phyloP scores from a whole-genome alignment of 768 basidiomycete species.

The Boletellus ananiceps region DNA sequence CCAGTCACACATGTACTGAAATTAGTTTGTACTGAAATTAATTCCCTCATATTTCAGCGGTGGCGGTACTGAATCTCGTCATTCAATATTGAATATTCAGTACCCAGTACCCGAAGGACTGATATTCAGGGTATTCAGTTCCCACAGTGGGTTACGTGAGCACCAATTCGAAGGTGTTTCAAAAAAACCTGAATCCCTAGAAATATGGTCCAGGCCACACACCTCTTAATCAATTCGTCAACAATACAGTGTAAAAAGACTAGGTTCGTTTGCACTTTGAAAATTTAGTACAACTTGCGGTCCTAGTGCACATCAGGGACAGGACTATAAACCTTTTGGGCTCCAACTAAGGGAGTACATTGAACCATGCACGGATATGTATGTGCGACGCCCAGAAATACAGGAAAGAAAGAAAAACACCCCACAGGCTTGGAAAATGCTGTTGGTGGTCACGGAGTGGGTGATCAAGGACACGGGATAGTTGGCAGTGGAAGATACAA shows the following conservation, averaged over 20 bases:
- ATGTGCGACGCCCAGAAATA: conserved; percentile 20
- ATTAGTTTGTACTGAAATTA: too few relatives aligned
- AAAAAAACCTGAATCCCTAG: not conserved
- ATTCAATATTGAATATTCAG: too few relatives aligned
- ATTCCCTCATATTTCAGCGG: too few relatives aligned
- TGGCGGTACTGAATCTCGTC: too few relatives aligned
- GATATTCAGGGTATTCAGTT: too few relatives aligned
- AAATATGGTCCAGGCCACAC: conserved; percentile 6
- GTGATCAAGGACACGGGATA: conserved; percentile 5
- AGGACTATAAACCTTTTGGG: not conserved
- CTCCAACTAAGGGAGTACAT: conserved; percentile 9
- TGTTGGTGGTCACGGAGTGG: conserved; percentile 8
- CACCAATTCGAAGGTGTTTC: too few relatives aligned
- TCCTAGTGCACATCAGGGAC: not conserved
- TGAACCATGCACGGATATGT: conserved; percentile 21
- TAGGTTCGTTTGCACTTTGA: conserved; percentile 4
- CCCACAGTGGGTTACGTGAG: too few relatives aligned
- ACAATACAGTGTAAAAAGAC: conserved; percentile 15
- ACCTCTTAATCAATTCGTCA: conserved; percentile 7
- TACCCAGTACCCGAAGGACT: too few relatives aligned
- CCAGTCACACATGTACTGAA: too few relatives aligned
- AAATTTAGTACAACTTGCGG: conserved; percentile 3
- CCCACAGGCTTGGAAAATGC: conserved; percentile 7
- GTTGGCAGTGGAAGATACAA: conserved; percentile 20
- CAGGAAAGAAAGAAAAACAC: conserved; percentile 5